Evolutionary conservation across 1,284 basidiomycete species (phyloP), one percentile per base, ranked within the genome.

Genomic region (Austroboletus olivaceoglutinosus): DNA sequence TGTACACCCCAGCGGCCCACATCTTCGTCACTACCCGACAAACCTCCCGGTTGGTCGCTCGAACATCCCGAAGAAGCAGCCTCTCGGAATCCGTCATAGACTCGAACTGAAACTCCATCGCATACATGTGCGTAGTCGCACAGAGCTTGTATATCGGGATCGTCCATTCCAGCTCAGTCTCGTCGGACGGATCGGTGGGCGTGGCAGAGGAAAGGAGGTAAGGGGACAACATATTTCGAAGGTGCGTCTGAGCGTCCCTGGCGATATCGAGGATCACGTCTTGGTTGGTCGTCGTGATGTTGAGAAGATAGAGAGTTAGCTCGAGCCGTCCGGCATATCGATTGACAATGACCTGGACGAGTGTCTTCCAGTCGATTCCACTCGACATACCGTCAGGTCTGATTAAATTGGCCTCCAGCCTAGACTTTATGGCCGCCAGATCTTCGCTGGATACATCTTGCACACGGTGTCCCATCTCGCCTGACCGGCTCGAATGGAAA

Each of bases 301-400:
- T 67, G n/a, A 81, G 60, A 15, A 75, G 58, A 54, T 73, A 60
- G 4, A 56, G 67, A 2, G 72, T 55, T 7, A 72, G 50, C 48
- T 80, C 73, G 19, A 81, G 60, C 3, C 78, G 66, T 29, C 68
- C 63, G 0, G 65, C 70, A 42, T 74, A 76, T 21, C 78, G 70
- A 37, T 78, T 71, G 2, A 73, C 65, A 5, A 78, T 60, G 23
- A 73, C 66, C 21, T 68, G 68, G 18, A 71, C 43, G 25, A 81
- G 59, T 3, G 68, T 67, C 34, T 54, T 57, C 78, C 80, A 81
- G 55, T 79, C 73, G 5, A 77, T 56, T 1, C 72, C 72, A 38
- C 71, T 75, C 2, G 56, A 53, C 0, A 45, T 39, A 13, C 51
- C 42, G 27, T 51, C 11, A 2, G 52, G 51, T 23, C 51, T 44